Evolutionary conservation across 257 asterid species (phyloP), one percentile per base, ranked within the genome.

Genomic region (Gentiana dahurica): DNA sequence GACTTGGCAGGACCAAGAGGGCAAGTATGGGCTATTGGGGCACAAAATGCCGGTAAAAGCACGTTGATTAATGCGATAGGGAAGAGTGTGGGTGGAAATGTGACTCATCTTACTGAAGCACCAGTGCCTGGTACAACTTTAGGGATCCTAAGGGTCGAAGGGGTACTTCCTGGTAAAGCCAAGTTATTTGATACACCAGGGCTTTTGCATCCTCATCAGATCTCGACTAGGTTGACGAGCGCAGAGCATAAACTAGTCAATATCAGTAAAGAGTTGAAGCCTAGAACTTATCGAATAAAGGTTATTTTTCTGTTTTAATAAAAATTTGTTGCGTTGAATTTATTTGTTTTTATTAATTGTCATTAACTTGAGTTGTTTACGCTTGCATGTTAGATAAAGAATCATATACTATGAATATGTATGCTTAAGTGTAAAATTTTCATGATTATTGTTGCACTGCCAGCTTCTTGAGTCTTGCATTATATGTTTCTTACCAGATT

Each of bases 1-100:
- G 69, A 44, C 34, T 69, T 83, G 75, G 89, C 86, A 1, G 98
- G 97, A 58, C 63, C 75, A 34, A 72, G 94, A 76, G 98, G 98
- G 55, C 83, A 77, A 38, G 95, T 88, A 13, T 91, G 98, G 97
- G 84, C 88, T 1, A 79, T 91, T 12, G 98, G 97, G 56, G 95
- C 90, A 24, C 97, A 87, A 66, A 91, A 91, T 71, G 93, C 97
- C 2, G 95, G 98, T 33, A 87, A 91, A 72, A 85, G 94, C 70
- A 85, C 97, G 1, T 62, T 91, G 75, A 70, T 91, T 61, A 87
- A 87, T 54, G 84, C 93, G 0, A 79, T 83, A 51, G 92, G 94
- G 49, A 85, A 88, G 67, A 68, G 73, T 57, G 75, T 70, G 39
- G 93, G 90, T 5, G 64, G 68, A 67, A 78, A 71, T 61, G 76